These are phyloP conservation scores for Immersiella caudata DNA, from an alignment of 495 filamentous ascomycete species.

Conservation along the genomic window DNA sequence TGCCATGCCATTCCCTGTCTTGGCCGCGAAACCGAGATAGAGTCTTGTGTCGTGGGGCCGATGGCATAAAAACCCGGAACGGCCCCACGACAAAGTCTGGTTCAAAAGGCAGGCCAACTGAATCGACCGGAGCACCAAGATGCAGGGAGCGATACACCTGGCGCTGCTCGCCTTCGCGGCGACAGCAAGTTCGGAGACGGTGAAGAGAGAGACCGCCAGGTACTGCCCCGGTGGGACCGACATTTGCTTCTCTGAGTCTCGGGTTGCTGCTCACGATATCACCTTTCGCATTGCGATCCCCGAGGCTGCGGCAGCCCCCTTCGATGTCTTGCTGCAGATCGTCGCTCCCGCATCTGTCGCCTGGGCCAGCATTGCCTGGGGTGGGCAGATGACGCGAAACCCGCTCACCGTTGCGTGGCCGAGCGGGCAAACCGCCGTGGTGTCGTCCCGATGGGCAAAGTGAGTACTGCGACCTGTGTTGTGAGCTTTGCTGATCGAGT, in stretches of 20 bases:
- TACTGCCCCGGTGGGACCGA: conserved; percentile 43
- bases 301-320: conserved; percentile 43
- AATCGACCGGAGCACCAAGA: conserved; percentile 5
- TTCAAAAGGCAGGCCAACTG: not conserved
- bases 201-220: conserved; percentile 35
- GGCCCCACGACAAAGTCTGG: not conserved
- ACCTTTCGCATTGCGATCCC: conserved; percentile 54
- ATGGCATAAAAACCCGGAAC: conserved; percentile 27
- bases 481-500: conserved; percentile 16
- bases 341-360: conserved; percentile 45
- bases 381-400: conserved; percentile 53
- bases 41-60: not conserved
- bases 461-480: conserved; percentile 19
- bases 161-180: conserved; percentile 28
- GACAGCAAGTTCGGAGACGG: conserved; percentile 13
- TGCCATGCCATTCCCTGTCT: not conserved
- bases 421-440: conserved; percentile 38
- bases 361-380: conserved; percentile 55
- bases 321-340: conserved; percentile 53
- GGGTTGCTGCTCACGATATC: conserved; percentile 40
- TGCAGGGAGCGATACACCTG: conserved; percentile 24
- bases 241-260: conserved; percentile 45
- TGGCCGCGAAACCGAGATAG: conserved; percentile 2
- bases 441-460: conserved; percentile 51
- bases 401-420: conserved; percentile 52